Evolutionary conservation across 108 stramenopile species (phyloP).

Genomic region (Cylindrotheca closterium): DNA sequence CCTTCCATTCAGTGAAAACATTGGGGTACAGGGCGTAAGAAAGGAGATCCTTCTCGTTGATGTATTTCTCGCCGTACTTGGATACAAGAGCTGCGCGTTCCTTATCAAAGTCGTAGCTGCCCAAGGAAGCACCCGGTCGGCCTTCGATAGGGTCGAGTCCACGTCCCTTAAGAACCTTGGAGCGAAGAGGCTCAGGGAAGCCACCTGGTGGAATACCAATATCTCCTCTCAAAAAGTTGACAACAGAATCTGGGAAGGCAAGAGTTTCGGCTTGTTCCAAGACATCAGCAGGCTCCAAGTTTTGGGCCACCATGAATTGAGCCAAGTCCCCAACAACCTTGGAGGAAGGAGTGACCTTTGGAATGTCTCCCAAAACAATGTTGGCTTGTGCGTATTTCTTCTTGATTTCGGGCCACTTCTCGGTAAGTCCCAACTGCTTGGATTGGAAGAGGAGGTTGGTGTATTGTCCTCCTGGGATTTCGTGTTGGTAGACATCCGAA

Average conservation of each 20-base stretch:
- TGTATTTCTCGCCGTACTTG: constrained; percentile 56
- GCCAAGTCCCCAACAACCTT: constrained; percentile 97
- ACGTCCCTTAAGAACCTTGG: constrained; percentile 64
- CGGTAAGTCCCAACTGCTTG: constrained; percentile 90
- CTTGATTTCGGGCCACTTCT: constrained; percentile 88
- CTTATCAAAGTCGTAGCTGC: constrained; percentile 71
- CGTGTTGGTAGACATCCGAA: constrained; percentile 92
- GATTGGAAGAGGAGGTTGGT: constrained; percentile 95
- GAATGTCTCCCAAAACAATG: constrained; percentile 90
- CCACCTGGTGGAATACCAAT: constrained; percentile 91
- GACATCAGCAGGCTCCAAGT: constrained; percentile 78
- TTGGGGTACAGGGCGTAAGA: constrained; percentile 88
- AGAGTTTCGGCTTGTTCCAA: constrained; percentile 86
- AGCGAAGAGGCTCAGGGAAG: constrained; percentile 92
- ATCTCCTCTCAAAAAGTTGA: constrained; percentile 90
- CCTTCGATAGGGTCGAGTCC: constrained; percentile 76
- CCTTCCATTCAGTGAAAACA: constrained; percentile 86
- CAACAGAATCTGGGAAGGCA: constrained; percentile 86
- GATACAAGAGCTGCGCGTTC: constrained; percentile 51
- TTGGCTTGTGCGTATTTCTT: constrained; percentile 90
- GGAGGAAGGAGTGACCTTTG: constrained; percentile 94
- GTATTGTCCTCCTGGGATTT: constrained; percentile 97
- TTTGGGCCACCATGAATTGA: constrained; percentile 92
- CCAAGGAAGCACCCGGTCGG: constrained; percentile 89
- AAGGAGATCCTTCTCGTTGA: constrained; percentile 80